Base-by-base conservation (phyloP, 2,329 filamentous ascomycete species). In the Coleophoma eucalyptorum region DNA sequence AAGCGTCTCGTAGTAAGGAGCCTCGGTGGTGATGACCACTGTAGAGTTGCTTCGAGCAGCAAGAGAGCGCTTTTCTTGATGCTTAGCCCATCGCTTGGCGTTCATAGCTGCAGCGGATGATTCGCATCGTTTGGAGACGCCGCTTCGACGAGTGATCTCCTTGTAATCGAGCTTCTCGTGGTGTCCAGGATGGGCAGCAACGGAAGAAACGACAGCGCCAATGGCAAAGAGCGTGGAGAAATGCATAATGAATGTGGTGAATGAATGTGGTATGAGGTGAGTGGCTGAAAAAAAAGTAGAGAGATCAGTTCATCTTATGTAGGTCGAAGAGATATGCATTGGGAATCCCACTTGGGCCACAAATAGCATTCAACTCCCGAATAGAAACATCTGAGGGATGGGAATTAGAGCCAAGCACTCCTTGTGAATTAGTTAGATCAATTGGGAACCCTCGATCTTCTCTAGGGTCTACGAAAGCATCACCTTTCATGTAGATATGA, bases 1-100 rank as follows among this genome's bases (percentile, higher is more conserved):
- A 40, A 62, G 57, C 13, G 40, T 46, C 10, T 59, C 46, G 41
- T 62, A 59, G 50, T 58, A 57, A 11, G 42, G 42, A 26, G 42
- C 42, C 20, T 44, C 42, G 5, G 42, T 44, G 21, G 42, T 44
- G 43, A 51, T 43, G 16, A 34, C 45, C 2, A 48, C 47, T 5
- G 51, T 21, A 7, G 49, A 50, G 35, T 48, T 51, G 34, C 12
- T 20, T 11, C 52, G 49, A 20, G 52, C n/a, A 13, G 52, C 52
- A 21, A 54, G 49, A 33, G 52, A 54, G 13, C 45, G 49, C 12
- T 48, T 48, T 26, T 54, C 52, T 12, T 50, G 11, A 32, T 54
- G 46, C 11, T 37, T 16, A 19, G 34, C n/a, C 52, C 52, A 54
- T 5, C 52, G 38, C 16, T 54, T 54, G 10, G 31, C n/a, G 46